These are phyloP conservation scores for Diaporthe citriasiana DNA, from an alignment of 2,329 filamentous ascomycete species.

Conservation along the genomic window DNA sequence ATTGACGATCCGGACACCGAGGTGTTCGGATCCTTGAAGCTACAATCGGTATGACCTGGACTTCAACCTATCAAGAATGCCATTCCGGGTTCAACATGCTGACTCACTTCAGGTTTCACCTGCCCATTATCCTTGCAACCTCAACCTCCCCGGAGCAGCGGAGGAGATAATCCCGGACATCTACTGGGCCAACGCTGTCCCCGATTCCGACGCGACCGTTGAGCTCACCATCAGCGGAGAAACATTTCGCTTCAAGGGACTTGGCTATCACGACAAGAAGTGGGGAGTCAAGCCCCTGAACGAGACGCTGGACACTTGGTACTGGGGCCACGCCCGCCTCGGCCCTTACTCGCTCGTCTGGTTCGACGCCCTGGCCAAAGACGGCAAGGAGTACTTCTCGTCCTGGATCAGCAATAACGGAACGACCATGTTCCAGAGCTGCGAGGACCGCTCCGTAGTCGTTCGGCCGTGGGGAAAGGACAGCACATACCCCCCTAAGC, in stretches of 20 bases:
- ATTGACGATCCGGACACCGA: not conserved
- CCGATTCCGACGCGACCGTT: not conserved
- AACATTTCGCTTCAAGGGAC: not conserved
- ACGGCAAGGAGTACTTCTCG: not conserved
- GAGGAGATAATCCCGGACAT: not conserved
- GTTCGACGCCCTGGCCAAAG: not conserved
- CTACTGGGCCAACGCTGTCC: not conserved
- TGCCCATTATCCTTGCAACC: not conserved
- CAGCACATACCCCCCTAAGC: not conserved
- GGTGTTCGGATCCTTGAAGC: not conserved
- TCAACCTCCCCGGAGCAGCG: not conserved
- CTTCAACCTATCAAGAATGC: too few relatives aligned
- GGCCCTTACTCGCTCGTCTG: not conserved
- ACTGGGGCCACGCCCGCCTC: not conserved
- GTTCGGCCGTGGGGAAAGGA: constrained; percentile 4
- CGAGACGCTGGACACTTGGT: not conserved
- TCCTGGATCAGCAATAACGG: not conserved
- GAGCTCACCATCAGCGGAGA: not conserved
- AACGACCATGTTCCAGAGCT: not conserved
- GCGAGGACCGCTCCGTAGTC: not conserved
- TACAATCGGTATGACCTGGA: not conserved
- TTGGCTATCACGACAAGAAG: constrained; percentile 16
- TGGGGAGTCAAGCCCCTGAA: not conserved
- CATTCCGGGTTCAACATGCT: too few relatives aligned
- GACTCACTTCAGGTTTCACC: not conserved